phyloP scores from a whole-genome alignment of 2,329 filamentous ascomycete species.

The Colletotrichum coccodes region DNA sequence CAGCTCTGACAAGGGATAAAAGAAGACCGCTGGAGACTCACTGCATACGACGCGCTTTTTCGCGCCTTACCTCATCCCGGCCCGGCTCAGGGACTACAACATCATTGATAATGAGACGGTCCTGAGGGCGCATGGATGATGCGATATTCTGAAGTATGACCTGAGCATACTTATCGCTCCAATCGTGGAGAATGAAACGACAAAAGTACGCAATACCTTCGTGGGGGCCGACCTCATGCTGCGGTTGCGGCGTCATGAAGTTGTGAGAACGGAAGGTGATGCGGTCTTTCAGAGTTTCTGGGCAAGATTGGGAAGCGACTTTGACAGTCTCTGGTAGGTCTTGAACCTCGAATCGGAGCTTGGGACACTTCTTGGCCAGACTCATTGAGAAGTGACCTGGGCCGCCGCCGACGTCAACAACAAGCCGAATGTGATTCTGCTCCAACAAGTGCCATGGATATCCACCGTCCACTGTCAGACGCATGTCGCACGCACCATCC shows the following conservation, averaged over 20 bases:
- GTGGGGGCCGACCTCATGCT: slow-evolving; percentile 37
- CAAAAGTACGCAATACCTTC: slow-evolving; percentile 49
- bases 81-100: slow-evolving; percentile 10
- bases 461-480: not conserved
- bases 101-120: slow-evolving; percentile 7
- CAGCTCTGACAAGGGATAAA: not conserved
- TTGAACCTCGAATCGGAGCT: slow-evolving; percentile 44
- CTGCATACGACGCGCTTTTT: slow-evolving; percentile 3
- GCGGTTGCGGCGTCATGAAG: slow-evolving; percentile 39
- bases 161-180: slow-evolving; percentile 51
- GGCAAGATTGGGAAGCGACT: slow-evolving; percentile 15
- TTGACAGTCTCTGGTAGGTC: slow-evolving; percentile 37
- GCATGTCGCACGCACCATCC: not conserved
- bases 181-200: slow-evolving; percentile 61
- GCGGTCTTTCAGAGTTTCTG: slow-evolving; percentile 23
- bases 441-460: slow-evolving; percentile 14
- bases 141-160: slow-evolving; percentile 41
- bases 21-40: not conserved
- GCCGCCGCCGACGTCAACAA: slow-evolving; percentile 49
- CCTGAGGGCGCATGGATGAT: not conserved
- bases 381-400: slow-evolving; percentile 42
- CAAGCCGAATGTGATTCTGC: not conserved
- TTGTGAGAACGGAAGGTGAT: slow-evolving; percentile 36
- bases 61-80: not conserved
- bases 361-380: slow-evolving; percentile 41